A percentile compares a stretch with the other conserved stretches of the same genome.
Conservation (phyloP, 2,329 filamentous ascomycete genomes). For the Neofusicoccum umdonicola region DNA sequence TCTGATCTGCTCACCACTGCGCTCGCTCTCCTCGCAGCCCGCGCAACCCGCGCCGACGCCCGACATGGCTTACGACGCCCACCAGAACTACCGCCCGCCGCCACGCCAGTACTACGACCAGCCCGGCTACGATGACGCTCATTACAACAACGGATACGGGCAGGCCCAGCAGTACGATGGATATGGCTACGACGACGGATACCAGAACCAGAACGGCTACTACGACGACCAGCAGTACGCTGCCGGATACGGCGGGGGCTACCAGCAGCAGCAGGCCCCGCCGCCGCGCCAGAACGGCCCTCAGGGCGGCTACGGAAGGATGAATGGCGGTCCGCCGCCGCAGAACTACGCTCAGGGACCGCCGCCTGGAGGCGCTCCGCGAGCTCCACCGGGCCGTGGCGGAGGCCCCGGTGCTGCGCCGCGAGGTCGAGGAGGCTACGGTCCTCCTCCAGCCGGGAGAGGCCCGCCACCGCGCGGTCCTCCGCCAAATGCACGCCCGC, state of each 20-base stretch:
- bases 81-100: slow-evolving; percentile 34
- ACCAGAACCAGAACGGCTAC: slow-evolving; percentile 26
- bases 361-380: slow-evolving; percentile 4
- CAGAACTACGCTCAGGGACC: slow-evolving; percentile 16
- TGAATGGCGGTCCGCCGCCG: slow-evolving; percentile 22
- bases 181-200: slow-evolving; percentile 36
- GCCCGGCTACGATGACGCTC: slow-evolving; percentile 23
- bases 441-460: slow-evolving; percentile 3
- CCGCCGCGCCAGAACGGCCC: slow-evolving; percentile 6
- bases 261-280: slow-evolving; percentile 28
- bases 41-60: background rate
- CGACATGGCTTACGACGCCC: slow-evolving; percentile 42
- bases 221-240: slow-evolving; percentile 24
- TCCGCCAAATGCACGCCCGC: slow-evolving; percentile 1
- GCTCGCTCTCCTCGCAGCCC: background rate
- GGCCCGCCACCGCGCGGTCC: background rate
- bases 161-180: slow-evolving; percentile 32
- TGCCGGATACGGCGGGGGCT: slow-evolving; percentile 9
- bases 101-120: slow-evolving; percentile 35
- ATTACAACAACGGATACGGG: slow-evolving; percentile 15
- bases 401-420: background rate
- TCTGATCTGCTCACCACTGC: background rate
- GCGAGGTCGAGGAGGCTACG: slow-evolving; percentile 6
- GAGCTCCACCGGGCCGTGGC: background rate
- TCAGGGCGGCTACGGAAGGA: slow-evolving; percentile 23